Evolutionary conservation across 345 rosid genomes (phyloP), one percentile per base, ranked within the genome.

Genomic region (Euphorbia peplus): DNA sequence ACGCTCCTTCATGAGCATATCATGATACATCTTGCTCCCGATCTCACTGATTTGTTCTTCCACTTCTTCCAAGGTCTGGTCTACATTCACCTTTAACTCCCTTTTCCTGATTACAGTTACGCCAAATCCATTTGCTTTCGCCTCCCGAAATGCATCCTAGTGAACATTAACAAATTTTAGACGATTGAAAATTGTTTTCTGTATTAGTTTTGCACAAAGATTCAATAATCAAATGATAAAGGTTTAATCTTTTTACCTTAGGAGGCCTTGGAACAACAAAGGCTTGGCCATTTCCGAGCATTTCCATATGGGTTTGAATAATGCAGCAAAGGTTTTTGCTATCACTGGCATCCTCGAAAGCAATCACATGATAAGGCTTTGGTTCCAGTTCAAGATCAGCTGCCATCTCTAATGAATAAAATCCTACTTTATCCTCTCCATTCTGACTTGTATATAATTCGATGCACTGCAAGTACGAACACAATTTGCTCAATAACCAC

Each of bases 391-490:
- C 97, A 71, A 93, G 95, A 85, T 93, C 98, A 30, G 74, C 61
- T 58, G 92, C 98, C 96, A 93, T 93, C 75, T 88, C 98, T 81
- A 93, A 64, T 29, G 95, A 80, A 83, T 93, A 93, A 73, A 93
- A 88, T 44, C 98, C 98, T 53, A 86, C 78, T 64, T 80, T 83
- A 68, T 88, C 86, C 67, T 85, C 83, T 66, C 83, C 88, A 7
- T 82, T 74, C 59, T 90, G 80, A 26, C 72, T 73, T n/a, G 88
- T 79, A 77, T 88, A 90, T 64, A 93, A 63, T 63, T 93, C 98
- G 30, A 93, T 88, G 85, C 98, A 87, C 98, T 93, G 81, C 14
- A 84, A n/a, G 72, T 37, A 46, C 54, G 50, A 46, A 70, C 29
- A 35, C 21, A 70, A 24, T 16, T 60, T n/a, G 19, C 39, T 74